Evolutionary conservation across 176 grass and related monocot species (phyloP).

Genomic region (Aegilops bicornis): DNA sequence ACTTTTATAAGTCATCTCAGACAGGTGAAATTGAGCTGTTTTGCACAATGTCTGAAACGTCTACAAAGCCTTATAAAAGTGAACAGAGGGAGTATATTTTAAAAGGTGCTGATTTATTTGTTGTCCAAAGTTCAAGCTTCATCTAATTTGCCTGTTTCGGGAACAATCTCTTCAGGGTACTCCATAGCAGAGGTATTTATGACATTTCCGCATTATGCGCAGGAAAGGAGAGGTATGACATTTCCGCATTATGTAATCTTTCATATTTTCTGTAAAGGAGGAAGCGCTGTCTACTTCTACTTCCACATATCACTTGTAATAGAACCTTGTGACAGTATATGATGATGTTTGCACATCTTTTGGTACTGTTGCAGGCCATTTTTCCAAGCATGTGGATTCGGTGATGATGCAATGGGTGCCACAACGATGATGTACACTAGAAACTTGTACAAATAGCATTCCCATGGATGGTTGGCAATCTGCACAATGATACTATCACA

Average conservation of each 20-base stretch:
- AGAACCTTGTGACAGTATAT: not conserved
- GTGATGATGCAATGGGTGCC: conserved; percentile 69
- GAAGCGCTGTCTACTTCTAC: not conserved
- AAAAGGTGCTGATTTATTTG: not conserved
- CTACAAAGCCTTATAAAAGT: no score
- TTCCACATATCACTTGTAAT: not conserved
- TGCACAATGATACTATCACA: not conserved
- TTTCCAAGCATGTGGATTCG: conserved; percentile 83
- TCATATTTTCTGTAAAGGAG: not conserved
- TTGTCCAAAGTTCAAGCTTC: conserved; percentile 15
- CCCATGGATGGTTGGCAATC: not conserved
- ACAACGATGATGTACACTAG: conserved; percentile 96
- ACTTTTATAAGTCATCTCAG: no score
- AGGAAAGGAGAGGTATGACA: conserved; percentile 69
- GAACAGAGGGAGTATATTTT: not conserved
- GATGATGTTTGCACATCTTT: not conserved
- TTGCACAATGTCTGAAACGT: no score
- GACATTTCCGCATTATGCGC: conserved; percentile 89
- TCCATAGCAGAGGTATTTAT: conserved; percentile 81
- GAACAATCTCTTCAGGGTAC: conserved; percentile 52
- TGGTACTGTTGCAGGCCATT: conserved; percentile 53
- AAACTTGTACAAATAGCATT: conserved; percentile 30
- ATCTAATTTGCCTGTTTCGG: not conserved
- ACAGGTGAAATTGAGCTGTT: no score
- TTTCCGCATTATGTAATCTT: not conserved